Evolutionary conservation across 192 early-diverging fungal species (phyloP), one percentile per base, ranked within the genome.

Genomic region (Chytriomyces sp.): DNA sequence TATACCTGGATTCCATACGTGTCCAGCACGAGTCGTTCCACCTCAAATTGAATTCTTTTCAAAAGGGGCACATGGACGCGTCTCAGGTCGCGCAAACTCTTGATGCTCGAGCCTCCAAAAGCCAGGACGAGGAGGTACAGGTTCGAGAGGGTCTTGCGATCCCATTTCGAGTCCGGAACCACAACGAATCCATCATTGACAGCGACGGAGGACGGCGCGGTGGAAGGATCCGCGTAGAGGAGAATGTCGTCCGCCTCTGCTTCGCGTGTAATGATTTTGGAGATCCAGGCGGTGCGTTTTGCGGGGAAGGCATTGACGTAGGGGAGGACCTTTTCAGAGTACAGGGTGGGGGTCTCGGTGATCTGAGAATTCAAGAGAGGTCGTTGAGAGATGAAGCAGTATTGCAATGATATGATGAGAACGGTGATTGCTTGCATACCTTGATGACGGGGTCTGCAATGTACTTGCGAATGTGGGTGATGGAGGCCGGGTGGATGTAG

Each of bases 391-490:
- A n/a, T n/a, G n/a, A n/a, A n/a, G n/a, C n/a, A n/a, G n/a, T n/a
- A n/a, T n/a, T n/a, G n/a, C n/a, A n/a, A n/a, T n/a, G n/a, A n/a
- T n/a, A n/a, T n/a, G n/a, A n/a, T n/a, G n/a, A n/a, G n/a, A n/a
- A n/a, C n/a, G n/a, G n/a, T n/a, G n/a, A n/a, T n/a, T n/a, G n/a
- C n/a, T n/a, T n/a, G n/a, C n/a, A n/a, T n/a, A n/a, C 36, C 44
- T 68, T 68, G 32, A 53, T 19, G 31, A 68, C 7, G 17, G 52
- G 52, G 4, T 36, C 65, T 30, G 12, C 5, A 7, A 68, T 33
- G 34, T 68, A 55, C 33, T 68, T 68, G 8, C 65, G 65, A 34
- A 68, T 68, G 36, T 68, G 65, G 26, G 65, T 68, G 12, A 55
- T 32, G 17, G 65, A 55, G 44, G 36, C 33, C 2, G 65, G 65